Conservation (phyloP, 331 rosid genomes). For the Dryas integrifolia region DNA sequence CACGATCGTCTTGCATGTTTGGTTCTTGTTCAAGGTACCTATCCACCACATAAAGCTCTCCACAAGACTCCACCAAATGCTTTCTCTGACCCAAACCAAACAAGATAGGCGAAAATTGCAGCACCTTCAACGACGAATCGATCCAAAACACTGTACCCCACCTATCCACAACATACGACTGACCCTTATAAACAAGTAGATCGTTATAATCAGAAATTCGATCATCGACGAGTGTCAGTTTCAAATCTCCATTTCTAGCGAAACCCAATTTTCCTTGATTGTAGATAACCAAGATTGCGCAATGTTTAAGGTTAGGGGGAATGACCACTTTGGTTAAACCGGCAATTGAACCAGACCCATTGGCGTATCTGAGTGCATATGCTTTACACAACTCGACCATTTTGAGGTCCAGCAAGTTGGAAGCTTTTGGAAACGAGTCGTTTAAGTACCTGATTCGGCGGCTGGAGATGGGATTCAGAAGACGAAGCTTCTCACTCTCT, state of each 20-base stretch:
- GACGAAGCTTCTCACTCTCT: slow-evolving; percentile 25
- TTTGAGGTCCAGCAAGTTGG: slow-evolving; percentile 29
- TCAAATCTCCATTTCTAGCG: slow-evolving; percentile 21
- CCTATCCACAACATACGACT: slow-evolving; percentile 41
- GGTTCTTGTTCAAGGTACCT: neutral
- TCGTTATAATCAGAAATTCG: slow-evolving; percentile 35
- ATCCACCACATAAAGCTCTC: slow-evolving; percentile 48
- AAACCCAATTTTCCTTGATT: slow-evolving; percentile 31
- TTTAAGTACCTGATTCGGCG: neutral
- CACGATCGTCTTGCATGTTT: neutral
- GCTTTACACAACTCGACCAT: slow-evolving; percentile 34
- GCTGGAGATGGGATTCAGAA: slow-evolving; percentile 29
- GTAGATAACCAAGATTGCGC: slow-evolving; percentile 24
- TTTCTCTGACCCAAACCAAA: slow-evolving; percentile 35
- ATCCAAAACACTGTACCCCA: slow-evolving; percentile 47
- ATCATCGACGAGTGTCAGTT: slow-evolving; percentile 18
- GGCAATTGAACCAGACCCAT: neutral
- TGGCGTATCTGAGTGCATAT: slow-evolving; percentile 10
- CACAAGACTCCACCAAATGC: slow-evolving; percentile 44
- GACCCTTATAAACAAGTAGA: slow-evolving; percentile 34
- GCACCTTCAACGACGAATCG: slow-evolving; percentile 27
- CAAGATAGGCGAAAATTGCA: slow-evolving; percentile 41
- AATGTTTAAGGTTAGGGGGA: slow-evolving; percentile 15
- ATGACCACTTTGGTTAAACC: slow-evolving; percentile 24
- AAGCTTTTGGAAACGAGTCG: neutral